These are phyloP conservation scores for Corynespora cassiicola DNA, from an alignment of 2,329 filamentous ascomycete genomes.

Conservation along the genomic window DNA sequence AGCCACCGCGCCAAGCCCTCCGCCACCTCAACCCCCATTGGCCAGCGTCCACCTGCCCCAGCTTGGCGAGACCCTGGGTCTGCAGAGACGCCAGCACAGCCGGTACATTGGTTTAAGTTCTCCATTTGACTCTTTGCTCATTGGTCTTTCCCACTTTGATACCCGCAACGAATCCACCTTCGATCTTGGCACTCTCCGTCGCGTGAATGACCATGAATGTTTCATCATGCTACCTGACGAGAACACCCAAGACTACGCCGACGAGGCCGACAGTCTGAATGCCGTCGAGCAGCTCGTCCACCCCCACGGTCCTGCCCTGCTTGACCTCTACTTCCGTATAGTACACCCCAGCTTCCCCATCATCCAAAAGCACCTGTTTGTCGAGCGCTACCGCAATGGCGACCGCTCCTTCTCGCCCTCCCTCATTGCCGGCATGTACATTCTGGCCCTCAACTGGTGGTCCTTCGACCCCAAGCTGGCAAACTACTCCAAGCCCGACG, in stretches of 20 bases:
- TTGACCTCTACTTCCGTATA: conserved; percentile 81
- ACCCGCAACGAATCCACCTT: conserved; percentile 80
- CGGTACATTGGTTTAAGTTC: conserved; percentile 85
- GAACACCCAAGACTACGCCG: conserved; percentile 74
- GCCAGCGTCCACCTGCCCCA: conserved; percentile 39
- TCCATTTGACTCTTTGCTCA: conserved; percentile 82
- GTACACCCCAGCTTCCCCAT: conserved; percentile 85
- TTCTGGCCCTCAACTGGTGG: conserved; percentile 90
- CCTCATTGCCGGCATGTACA: conserved; percentile 80
- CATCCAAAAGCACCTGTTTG: conserved; percentile 79
- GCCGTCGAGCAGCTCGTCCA: conserved; percentile 78
- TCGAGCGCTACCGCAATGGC: conserved; percentile 77
- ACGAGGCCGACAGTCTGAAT: conserved; percentile 71
- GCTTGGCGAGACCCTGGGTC: conserved; percentile 64
- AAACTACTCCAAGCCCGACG: conserved; percentile 70
- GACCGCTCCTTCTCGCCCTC: conserved; percentile 78
- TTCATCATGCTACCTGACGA: conserved; percentile 82
- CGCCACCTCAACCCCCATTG: conserved; percentile 37
- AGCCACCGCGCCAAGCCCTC: conserved; percentile 46
- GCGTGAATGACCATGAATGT: conserved; percentile 78
- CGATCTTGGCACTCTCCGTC: conserved; percentile 67
- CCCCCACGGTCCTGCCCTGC: conserved; percentile 76
- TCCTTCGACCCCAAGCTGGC: conserved; percentile 73
- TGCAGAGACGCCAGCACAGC: conserved; percentile 80
- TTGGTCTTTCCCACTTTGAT: conserved; percentile 81